phyloP scores from a whole-genome alignment of 2,329 filamentous ascomycete genomes.

The Talaromyces funiculosus region DNA sequence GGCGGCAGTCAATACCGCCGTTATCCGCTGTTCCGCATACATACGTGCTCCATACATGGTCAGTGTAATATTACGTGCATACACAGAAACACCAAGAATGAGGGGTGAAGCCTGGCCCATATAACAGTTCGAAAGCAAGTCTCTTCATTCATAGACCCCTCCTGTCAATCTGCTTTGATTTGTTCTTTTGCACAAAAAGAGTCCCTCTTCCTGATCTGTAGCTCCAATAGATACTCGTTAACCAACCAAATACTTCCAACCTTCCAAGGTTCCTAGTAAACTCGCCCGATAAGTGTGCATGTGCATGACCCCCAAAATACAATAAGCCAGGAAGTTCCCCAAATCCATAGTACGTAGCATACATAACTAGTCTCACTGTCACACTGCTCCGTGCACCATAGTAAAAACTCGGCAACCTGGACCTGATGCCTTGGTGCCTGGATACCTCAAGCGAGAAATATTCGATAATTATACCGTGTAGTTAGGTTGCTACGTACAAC shows the following conservation, averaged over 20 bases:
- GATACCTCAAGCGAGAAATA: background rate
- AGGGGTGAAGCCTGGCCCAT: background rate
- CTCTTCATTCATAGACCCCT: background rate
- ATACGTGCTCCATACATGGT: background rate
- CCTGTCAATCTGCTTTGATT: background rate
- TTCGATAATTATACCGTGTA: no score
- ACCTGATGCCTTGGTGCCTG: background rate
- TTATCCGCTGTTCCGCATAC: conserved; percentile 5
- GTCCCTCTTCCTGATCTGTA: background rate
- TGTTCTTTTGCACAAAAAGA: background rate
- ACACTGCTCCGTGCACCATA: conserved; percentile 6
- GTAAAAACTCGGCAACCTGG: background rate
- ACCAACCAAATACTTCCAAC: background rate
- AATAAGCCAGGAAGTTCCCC: no score
- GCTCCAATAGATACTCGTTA: background rate
- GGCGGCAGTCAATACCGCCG: conserved; percentile 1
- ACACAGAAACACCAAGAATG: background rate
- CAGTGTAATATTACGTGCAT: background rate
- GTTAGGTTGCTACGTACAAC: no score
- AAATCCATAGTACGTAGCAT: no score
- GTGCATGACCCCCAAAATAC: background rate
- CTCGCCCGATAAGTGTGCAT: background rate
- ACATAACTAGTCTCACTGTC: background rate
- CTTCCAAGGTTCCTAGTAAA: background rate
- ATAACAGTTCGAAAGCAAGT: background rate